Evolutionary conservation across 2,329 filamentous ascomycete genomes (phyloP), one percentile per base, ranked within the genome.

Genomic region (Ophiostoma montium): DNA sequence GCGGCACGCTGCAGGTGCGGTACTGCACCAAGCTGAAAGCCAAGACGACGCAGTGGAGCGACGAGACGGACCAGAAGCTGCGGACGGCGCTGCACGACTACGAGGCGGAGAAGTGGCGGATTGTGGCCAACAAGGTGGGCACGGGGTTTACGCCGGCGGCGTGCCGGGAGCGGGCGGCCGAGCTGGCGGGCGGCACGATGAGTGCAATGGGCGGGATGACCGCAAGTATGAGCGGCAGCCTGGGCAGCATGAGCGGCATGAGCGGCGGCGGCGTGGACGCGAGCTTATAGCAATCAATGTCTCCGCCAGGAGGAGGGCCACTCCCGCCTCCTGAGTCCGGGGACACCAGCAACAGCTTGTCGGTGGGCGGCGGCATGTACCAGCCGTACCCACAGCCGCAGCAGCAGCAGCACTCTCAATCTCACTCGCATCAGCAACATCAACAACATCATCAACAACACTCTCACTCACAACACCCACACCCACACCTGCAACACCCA

Each of bases 11-110:
- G 53, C 89, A 95, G 65, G 89, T 95, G 49, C 82, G 89, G 33
- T 95, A 95, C 63, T 95, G 89, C 63, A 95, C 88, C 39, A 95
- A 94, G 67, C 70, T 95, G 47, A 95, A 94, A 67, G 88, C 87
- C 13, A 95, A 95, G 70, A 89, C 85, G 35, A 94, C 86, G 12
- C 79, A 87, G 59, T 95, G 89, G 89, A 94, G 84, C 46, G 86
- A 94, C 56, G 88, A 95, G 61, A 92, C 86, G 71, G 80, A 89
- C 57, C 75, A 83, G 63, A 86, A 86, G 64, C 77, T 92, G 58
- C 81, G 78, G 54, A 79, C 74, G 49, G 84, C 85, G 5, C 76
- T 90, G 56, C 79, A 84, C 61, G 86, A 90, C 64, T 90, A 90
- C 69, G 86, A 92, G 61, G 85, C 84, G 67, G 88, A 95, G 64